phyloP scores from a whole-genome alignment of 495 filamentous ascomycete genomes.

The Chaetomium cochliodes region DNA sequence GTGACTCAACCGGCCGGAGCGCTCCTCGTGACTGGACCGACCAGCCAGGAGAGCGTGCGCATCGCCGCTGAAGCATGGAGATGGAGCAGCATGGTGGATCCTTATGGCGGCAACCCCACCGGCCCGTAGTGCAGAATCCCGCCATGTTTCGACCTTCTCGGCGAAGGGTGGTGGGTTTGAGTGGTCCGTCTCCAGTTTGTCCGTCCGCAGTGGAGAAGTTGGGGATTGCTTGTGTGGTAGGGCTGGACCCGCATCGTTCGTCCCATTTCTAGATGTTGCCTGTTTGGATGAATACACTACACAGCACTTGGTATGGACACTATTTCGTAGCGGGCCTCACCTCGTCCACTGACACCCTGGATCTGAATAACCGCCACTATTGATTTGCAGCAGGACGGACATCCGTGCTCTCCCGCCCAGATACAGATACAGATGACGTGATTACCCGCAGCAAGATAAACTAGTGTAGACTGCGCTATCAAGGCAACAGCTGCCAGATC shows the following conservation, averaged over 20 bases:
- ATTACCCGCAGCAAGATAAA: not conserved
- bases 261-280: constrained; percentile 3
- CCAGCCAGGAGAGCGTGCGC: no score
- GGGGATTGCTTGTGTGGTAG: constrained; percentile 5
- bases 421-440: not conserved
- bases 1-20: constrained; percentile 15
- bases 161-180: constrained; percentile 10
- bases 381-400: constrained; percentile 6
- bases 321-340: not conserved
- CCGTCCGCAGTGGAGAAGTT: constrained; percentile 10
- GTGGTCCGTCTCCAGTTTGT: not conserved
- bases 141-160: constrained; percentile 14
- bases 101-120: constrained; percentile 3
- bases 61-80: no score
- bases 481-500: constrained; percentile 7
- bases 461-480: not conserved
- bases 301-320: no score
- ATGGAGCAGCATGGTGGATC: no score
- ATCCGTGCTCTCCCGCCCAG: not conserved
- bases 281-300: constrained; percentile 7
- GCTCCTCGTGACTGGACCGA: not conserved
- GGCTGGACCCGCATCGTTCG: constrained; percentile 16
- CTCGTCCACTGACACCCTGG: not conserved
- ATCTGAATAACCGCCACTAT: not conserved
- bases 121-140: not conserved